Base-by-base conservation (phyloP, 306 rosid species). In the Cucurbita maxima region DNA sequence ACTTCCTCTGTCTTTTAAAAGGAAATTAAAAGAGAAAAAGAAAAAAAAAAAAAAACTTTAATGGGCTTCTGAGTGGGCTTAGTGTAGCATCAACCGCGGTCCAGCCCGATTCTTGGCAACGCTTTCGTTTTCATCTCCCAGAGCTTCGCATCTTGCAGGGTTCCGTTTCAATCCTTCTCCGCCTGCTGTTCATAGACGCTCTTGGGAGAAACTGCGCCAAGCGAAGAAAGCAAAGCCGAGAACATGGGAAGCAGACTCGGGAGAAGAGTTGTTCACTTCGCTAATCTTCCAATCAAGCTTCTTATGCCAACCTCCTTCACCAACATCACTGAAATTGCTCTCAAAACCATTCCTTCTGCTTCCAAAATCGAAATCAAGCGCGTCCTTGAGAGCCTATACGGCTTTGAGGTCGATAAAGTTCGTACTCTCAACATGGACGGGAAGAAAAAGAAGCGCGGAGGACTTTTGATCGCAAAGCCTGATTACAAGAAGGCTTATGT, bases 401-500 rank as follows among this genome's bases (percentile, higher is more conserved):
- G 89, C 25, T 86, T 90, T 47, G 84, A 94, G 51, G 89, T 94
- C 54, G 87, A 87, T 14, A 88, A 90, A 78, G 96, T 94, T 15
- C 89, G 82, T 19, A 94, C 98, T 7, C 76, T 90, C 6, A 94
- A 86, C 86, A 89, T 87, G 89, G 92, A 90, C 64, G 92, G 95
- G 12, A 94, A 90, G 86, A 87, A 84, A 79, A 94, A 86, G 85
- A 82, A 88, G 79, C 84, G 80, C 18, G 84, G 87, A 8, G 96
- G 90, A 4, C 55, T 78, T 1, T 64, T 87, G 68, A 34, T 87
- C 30, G 88, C 94, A 2, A 87, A 84, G 40, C 98, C 98, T 0
- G 87, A 89, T 63, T 94, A 90, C 82, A 94, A 94, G 77, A 94
- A 94, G 82, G 97, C 95, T 57, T 94, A 94, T 58, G 84, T 90